A percentile compares a stretch with the other conserved stretches of the same genome.
phyloP scores from a whole-genome alignment of 1,139 yeast genomes.

The Ogataea hybrid region DNA sequence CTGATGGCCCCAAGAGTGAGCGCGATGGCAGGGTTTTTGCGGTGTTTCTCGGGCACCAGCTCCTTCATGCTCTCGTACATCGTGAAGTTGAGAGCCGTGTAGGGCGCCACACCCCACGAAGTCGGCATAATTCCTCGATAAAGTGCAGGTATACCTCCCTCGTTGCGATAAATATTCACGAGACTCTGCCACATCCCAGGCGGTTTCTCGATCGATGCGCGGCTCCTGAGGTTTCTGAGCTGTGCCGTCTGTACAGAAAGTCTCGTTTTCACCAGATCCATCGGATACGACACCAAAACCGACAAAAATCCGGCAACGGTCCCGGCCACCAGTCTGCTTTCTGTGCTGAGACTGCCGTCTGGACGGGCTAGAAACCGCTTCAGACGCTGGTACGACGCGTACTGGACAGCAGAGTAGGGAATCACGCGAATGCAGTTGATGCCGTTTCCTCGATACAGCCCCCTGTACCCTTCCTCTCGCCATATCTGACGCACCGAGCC shows the following conservation, averaged over 20 bases:
- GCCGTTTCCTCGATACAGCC: constrained; percentile 87
- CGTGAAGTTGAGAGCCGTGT: constrained; percentile 90
- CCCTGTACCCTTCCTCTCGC: constrained; percentile 85
- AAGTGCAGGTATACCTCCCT: constrained; percentile 79
- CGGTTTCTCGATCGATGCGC: constrained; percentile 35
- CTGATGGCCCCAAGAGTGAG: constrained; percentile 79
- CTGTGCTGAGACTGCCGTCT: constrained; percentile 38
- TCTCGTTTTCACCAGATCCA: constrained; percentile 88
- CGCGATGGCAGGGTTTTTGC: constrained; percentile 51
- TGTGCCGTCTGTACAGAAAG: constrained; percentile 83
- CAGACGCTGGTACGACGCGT: constrained; percentile 75
- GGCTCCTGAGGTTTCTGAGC: constrained; percentile 44
- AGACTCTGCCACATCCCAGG: constrained; percentile 70
- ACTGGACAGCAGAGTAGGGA: constrained; percentile 95
- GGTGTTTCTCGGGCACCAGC: constrained; percentile 32
- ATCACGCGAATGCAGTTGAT: constrained; percentile 85
- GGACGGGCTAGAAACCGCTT: constrained; percentile 46
- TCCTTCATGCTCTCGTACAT: constrained; percentile 82
- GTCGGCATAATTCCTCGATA: constrained; percentile 90
- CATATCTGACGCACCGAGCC: constrained; percentile 78
- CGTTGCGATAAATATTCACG: constrained; percentile 58
- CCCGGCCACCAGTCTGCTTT: constrained; percentile 72
- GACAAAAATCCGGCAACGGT: constrained; percentile 79
- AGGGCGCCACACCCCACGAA: constrained; percentile 91
- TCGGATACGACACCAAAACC: constrained; percentile 84